Conservation (phyloP, 1,284 basidiomycete genomes). For the Crepidotus sp. region DNA sequence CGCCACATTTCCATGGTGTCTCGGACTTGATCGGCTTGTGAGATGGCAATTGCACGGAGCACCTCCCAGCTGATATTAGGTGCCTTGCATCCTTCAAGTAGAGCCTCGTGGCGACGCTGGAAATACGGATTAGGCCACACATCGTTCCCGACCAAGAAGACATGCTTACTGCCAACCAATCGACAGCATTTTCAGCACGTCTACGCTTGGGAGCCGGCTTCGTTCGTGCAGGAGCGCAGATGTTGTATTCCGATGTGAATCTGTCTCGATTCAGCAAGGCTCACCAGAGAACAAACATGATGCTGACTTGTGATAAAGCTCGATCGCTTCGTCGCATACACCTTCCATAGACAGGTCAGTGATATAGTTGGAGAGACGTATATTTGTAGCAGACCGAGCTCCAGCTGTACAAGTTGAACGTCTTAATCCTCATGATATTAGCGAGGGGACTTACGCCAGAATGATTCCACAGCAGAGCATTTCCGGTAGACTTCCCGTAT, state of each 20-base stretch:
- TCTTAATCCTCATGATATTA: not conserved
- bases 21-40: slow-evolving; percentile 1
- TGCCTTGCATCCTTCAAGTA: slow-evolving; percentile 2
- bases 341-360: not conserved
- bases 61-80: slow-evolving; percentile 2
- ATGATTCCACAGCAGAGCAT: not conserved
- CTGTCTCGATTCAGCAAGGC: not conserved
- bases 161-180: slow-evolving; percentile 3
- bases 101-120: slow-evolving; percentile 1
- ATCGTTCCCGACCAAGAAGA: not conserved
- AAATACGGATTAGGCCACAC: not conserved
- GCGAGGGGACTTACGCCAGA: not conserved
- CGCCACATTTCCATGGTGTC: slow-evolving; percentile 3
- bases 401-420: not conserved
- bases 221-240: not conserved
- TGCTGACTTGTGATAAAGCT: not conserved
- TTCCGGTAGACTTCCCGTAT: not conserved
- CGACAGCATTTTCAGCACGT: not conserved
- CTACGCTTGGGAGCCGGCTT: slow-evolving; percentile 3
- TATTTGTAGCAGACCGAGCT: not conserved
- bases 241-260: not conserved
- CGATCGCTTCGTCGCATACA: not conserved
- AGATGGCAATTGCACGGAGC: slow-evolving; percentile 1
- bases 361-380: not conserved
- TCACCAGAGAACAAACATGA: too few relatives aligned